Conservation (phyloP, 1,284 basidiomycete genomes). For the Apiotrichum montevideense region DNA sequence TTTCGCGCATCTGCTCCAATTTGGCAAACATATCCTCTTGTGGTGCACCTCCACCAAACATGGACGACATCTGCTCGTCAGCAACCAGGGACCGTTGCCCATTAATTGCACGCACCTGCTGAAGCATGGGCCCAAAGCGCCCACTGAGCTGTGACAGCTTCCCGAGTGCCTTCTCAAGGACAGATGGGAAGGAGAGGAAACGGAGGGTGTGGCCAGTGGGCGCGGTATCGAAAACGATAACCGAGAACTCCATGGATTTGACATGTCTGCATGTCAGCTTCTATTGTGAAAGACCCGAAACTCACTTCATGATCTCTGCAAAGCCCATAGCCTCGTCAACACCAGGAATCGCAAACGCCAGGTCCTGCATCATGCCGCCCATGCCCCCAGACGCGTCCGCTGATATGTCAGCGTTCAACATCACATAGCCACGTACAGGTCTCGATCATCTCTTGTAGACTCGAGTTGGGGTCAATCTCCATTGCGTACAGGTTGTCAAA, state of each 20-base stretch:
- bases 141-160: slow-evolving; percentile 89
- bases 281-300: slow-evolving; percentile 7
- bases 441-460: slow-evolving; percentile 98
- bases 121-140: slow-evolving; percentile 94
- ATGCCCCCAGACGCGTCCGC: slow-evolving; percentile 84
- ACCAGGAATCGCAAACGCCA: slow-evolving; percentile 97
- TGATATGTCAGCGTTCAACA: slow-evolving; percentile 32
- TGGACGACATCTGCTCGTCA: slow-evolving; percentile 69
- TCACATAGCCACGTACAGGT: slow-evolving; percentile 58
- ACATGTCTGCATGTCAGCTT: slow-evolving; percentile 63
- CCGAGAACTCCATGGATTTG: slow-evolving; percentile 99
- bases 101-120: slow-evolving; percentile 55
- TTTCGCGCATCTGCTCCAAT: slow-evolving; percentile 90
- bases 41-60: slow-evolving; percentile 72
- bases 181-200: slow-evolving; percentile 95
- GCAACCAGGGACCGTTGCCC: not conserved
- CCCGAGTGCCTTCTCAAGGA: slow-evolving; percentile 93
- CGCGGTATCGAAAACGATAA: slow-evolving; percentile 98
- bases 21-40: slow-evolving; percentile 99
- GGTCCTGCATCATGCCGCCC: slow-evolving; percentile 99
- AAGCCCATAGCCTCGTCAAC: slow-evolving; percentile 99
- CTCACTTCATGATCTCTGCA: slow-evolving; percentile 98
- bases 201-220: slow-evolving; percentile 97
- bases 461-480: slow-evolving; percentile 98
- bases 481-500: slow-evolving; percentile 96